Evolutionary conservation across 2,329 filamentous ascomycete species (phyloP).

Genomic region (Venturia pyrina): DNA sequence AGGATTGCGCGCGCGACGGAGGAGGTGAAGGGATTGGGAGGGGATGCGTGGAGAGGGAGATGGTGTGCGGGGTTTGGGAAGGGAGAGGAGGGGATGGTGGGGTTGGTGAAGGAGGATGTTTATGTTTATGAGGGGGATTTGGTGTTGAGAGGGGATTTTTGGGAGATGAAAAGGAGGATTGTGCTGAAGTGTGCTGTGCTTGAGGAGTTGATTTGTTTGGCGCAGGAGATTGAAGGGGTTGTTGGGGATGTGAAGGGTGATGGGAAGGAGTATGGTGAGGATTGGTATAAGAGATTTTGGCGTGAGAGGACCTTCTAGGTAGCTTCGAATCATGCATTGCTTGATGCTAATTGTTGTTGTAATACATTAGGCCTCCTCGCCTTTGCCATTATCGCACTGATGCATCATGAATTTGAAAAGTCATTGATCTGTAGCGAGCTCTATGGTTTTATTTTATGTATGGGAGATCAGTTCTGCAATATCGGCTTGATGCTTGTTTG

Average conservation of each 20-base stretch:
- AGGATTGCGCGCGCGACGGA: not conserved
- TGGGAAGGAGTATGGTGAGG: not conserved
- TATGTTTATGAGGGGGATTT: not conserved
- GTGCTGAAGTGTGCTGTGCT: not conserved
- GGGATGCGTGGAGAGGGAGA: not conserved
- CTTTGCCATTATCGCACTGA: too few relatives aligned
- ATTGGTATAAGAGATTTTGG: too few relatives aligned
- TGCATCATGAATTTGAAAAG: too few relatives aligned
- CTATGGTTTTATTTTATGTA: too few relatives aligned
- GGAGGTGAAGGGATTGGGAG: not conserved
- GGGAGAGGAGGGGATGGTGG: not conserved
- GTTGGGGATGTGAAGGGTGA: too few relatives aligned
- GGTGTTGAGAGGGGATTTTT: not conserved
- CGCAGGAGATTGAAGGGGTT: not conserved
- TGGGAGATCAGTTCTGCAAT: too few relatives aligned
- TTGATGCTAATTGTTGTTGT: too few relatives aligned
- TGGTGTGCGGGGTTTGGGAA: not conserved
- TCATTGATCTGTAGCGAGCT: too few relatives aligned
- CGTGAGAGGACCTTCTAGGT: too few relatives aligned
- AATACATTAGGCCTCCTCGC: too few relatives aligned
- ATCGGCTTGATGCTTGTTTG: too few relatives aligned
- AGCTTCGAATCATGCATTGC: too few relatives aligned
- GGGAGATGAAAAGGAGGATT: not conserved
- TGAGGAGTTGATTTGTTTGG: not conserved
- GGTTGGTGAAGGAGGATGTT: not conserved